Evolutionary conservation across 768 basidiomycete genomes (phyloP), one percentile per base, ranked within the genome.

Genomic region (Paxillus rubicundulus): DNA sequence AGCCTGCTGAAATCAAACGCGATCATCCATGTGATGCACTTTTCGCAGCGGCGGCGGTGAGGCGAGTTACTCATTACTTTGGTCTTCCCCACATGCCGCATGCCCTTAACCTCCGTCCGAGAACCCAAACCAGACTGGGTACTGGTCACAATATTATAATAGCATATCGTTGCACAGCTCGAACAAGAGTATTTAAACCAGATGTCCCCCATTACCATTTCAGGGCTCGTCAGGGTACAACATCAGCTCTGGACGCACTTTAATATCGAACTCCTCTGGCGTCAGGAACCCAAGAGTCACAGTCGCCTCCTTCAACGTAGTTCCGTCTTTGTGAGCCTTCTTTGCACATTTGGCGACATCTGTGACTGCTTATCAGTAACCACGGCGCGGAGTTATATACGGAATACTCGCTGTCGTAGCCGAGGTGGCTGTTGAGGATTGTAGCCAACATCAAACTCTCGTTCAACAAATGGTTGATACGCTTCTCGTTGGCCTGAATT

Each of bases 251-350:
- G 91, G 92, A 52, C 89, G 82, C 55, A 94, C 97, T 76, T 93
- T 92, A 68, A 82, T 77, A 72, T 98, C 95, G 72, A 98, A 99
- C 70, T 95, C 92, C 67, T 96, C 92, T 0, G 84, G 76, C 1
- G 88, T 88, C 62, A 98, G 70, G 71, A 90, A 86, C 45, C 92
- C 92, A 33, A 98, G 81, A 17, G 84, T 71, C 42, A 98, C 86
- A 10, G 94, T 93, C 38, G 97, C 93, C 73, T 93, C 89, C 77
- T 96, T 98, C 70, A 98, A 67, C 54, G 97, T 98, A 45, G 86
- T 90, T 24, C 97, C 97, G 73, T 99, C 94, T 70, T 89, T 92
- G 79, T 98, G 97, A n/a, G 97, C 97, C 72, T 98, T 98, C 82
- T 99, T 99, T 27, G 97, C 97, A 65, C 90, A 92, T 74, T 91